Base-by-base conservation (phyloP, 768 basidiomycete species). In the Lepiota venenata region DNA sequence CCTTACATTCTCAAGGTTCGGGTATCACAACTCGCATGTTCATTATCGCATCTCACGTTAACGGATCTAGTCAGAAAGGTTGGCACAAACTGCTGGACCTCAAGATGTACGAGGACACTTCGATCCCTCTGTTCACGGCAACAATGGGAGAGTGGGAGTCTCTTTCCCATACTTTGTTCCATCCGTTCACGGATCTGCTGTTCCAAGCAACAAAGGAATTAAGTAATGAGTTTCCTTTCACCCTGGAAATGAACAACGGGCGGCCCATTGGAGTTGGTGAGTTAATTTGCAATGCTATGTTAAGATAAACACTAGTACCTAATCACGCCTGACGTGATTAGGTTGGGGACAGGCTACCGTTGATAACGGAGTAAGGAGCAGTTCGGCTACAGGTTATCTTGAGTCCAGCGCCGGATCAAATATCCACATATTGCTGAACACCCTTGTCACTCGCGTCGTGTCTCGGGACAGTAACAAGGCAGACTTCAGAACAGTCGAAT, bases 311-410 rank as follows among this genome's bases (percentile, higher is more conserved):
- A 18, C 15, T 18, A 49, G 8, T 4, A 32, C 8, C 32, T 29
- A 6, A 15, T 8, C 45, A 8, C 10, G 12, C 12, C 32, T 11
- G 32, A 11, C 10, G 8, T 32, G 32, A 2, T 7, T 8, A 60
- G 58, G 47, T 6, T 57, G 55, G 55, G 42, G 15, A 25, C 50
- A 51, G 35, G 12, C 11, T 15, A 44, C 52, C 2, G 10, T 47
- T 2, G 49, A 50, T 14, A 39, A 40, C 9, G 54, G 41, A 3
- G 41, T 37, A 25, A 46, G 60, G 43, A 60, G 59, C 21, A 69
- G 68, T 43, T 63, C 69, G 0, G 63, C 66, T 3, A 66, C 61
- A 1, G 61, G 64, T 0, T 70, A 67, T 40, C 59, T 68, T 11
- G 58, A 49, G 2, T 32, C 32, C 8, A 58, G 55, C 0, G 32